Conservation (phyloP, 148 eudicot species). For the Chenopodium suecicum region DNA sequence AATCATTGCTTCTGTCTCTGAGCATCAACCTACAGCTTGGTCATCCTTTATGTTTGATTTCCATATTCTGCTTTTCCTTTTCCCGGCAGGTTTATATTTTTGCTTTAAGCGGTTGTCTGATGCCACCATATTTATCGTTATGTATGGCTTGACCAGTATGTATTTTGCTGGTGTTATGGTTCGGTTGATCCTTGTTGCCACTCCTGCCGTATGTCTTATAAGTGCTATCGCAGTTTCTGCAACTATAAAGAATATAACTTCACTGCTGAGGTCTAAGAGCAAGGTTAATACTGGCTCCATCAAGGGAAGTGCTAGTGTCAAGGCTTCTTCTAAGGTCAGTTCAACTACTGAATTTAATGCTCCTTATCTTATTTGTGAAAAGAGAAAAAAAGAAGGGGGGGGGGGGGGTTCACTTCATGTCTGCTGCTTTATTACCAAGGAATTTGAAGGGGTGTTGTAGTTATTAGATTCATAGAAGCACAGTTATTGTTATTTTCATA, state of each 20-base stretch:
- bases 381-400: too few species aligned
- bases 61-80: slow-evolving; percentile 86
- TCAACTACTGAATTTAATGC: neutral
- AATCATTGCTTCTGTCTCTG: slow-evolving; percentile 97
- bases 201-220: slow-evolving; percentile 95
- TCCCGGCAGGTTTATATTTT: slow-evolving; percentile 96
- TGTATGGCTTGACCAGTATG: slow-evolving; percentile 99
- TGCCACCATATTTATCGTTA: slow-evolving; percentile 91
- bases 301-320: slow-evolving; percentile 64
- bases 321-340: slow-evolving; percentile 85
- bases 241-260: slow-evolving; percentile 83
- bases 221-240: slow-evolving; percentile 98
- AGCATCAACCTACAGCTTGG: slow-evolving; percentile 99
- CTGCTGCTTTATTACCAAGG: slow-evolving; percentile 4
- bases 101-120: slow-evolving; percentile 96
- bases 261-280: slow-evolving; percentile 59
- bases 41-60: slow-evolving; percentile 99
- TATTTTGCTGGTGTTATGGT: slow-evolving; percentile 99
- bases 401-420: neutral
- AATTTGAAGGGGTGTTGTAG: neutral
- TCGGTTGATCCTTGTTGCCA: slow-evolving; percentile 93
- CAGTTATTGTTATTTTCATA: neutral
- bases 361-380: neutral
- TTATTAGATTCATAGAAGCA: neutral
- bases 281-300: slow-evolving; percentile 54